These are phyloP conservation scores for Geoglossum cookeanum DNA, from an alignment of 2,329 filamentous ascomycete species.

Conservation along the genomic window DNA sequence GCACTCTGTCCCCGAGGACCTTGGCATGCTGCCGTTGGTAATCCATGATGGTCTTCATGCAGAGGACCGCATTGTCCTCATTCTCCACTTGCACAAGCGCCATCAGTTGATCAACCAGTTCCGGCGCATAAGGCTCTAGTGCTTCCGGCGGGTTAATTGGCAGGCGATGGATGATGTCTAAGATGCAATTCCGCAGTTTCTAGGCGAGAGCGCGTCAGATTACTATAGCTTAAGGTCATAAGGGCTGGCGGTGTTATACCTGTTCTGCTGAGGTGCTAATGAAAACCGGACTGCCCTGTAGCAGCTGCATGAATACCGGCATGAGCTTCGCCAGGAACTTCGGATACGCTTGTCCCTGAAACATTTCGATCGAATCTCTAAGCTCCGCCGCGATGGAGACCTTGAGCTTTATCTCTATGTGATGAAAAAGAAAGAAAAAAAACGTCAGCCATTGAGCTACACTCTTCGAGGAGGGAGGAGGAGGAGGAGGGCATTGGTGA, in stretches of 20 bases:
- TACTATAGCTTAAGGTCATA: not conserved
- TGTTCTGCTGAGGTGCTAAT: slow-evolving; percentile 81
- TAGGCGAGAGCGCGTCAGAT: slow-evolving; percentile 17
- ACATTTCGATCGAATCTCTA: slow-evolving; percentile 81
- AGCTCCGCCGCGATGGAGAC: slow-evolving; percentile 67
- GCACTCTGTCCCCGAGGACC: slow-evolving; percentile 61
- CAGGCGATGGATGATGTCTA: slow-evolving; percentile 88
- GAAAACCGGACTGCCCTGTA: slow-evolving; percentile 76
- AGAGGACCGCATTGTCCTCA: slow-evolving; percentile 95
- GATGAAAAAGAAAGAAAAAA: not conserved
- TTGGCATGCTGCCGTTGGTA: slow-evolving; percentile 85
- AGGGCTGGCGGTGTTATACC: slow-evolving; percentile 28
- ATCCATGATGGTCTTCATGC: slow-evolving; percentile 96
- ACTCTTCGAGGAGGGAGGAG: not conserved
- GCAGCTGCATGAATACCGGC: slow-evolving; percentile 70
- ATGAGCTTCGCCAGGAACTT: slow-evolving; percentile 74
- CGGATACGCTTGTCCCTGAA: slow-evolving; percentile 59
- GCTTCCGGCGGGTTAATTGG: slow-evolving; percentile 55
- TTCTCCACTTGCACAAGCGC: slow-evolving; percentile 78
- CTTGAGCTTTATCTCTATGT: slow-evolving; percentile 59
- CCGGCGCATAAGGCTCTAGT: slow-evolving; percentile 72
- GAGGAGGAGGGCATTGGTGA: not conserved
- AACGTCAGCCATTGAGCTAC: slow-evolving; percentile 6
- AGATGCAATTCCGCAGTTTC: slow-evolving; percentile 80
- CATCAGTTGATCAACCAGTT: slow-evolving; percentile 83